Evolutionary conservation across 106 monocot genomes (phyloP).

Genomic region (Narthecium ossifragum): DNA sequence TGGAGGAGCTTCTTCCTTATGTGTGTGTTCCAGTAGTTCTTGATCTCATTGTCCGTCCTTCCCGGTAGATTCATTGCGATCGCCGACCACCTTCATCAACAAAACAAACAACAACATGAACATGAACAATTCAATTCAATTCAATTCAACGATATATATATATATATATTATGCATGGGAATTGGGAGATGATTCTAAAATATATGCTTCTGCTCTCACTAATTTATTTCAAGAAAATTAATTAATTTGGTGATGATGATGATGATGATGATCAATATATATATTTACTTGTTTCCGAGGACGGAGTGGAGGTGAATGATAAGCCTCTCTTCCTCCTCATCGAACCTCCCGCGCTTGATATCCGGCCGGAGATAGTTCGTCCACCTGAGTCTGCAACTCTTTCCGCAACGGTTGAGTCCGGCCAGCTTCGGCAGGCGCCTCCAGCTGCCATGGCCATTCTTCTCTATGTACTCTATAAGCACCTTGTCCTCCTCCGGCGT

Average conservation of each 20-base stretch:
- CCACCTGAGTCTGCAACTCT: conserved; percentile 45
- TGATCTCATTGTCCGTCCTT: conserved; percentile 29
- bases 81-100: conserved; percentile 19
- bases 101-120: background rate
- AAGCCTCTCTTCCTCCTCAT: conserved; percentile 20
- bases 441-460: conserved; percentile 17
- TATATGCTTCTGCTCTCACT: background rate
- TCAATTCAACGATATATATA: background rate
- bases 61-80: conserved; percentile 19
- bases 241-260: too few species aligned
- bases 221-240: background rate
- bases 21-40: conserved; percentile 29
- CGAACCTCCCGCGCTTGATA: conserved; percentile 21
- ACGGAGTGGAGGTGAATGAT: conserved; percentile 14
- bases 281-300: conserved; percentile 17
- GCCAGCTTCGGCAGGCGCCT: conserved; percentile 31
- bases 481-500: conserved; percentile 28
- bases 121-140: background rate
- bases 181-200: background rate
- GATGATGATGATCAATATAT: too few species aligned
- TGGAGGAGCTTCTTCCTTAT: conserved; percentile 24
- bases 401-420: conserved; percentile 46
- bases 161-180: background rate
- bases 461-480: conserved; percentile 18
- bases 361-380: conserved; percentile 34